Base-by-base conservation (phyloP, 306 rosid genomes). In the Fagus crenata region DNA sequence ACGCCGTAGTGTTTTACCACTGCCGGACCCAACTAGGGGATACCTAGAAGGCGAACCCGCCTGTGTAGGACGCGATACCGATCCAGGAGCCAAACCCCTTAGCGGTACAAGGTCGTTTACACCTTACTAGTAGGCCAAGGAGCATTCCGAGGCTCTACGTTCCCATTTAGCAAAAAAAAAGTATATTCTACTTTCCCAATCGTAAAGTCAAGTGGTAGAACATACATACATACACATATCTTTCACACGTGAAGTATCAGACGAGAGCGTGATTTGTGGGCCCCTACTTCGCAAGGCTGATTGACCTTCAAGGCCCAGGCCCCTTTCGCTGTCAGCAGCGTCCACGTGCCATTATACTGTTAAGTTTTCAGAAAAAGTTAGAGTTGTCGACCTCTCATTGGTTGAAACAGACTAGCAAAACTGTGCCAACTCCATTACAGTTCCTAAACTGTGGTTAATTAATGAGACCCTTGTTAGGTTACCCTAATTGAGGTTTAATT, bases 321-420 rank as follows among this genome's bases (percentile, higher is more conserved):
- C 54, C 8, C 55, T 53, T 67, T 53, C 67, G 15, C 49, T 12
- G 65, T 67, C 80, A 28, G 9, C 32, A 9, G n/a, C 14, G 28
- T 35, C 64, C 80, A 76, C 80, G 80, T 76, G 80, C 40, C 80
- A 67, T 22, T 33, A 63, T 15, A 8, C 15, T 4, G 6, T 18
- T 8, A 22, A 58, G 6, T 49, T 46, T 63, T 54, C 53, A 36
- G 2, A 65, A 6, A 46, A 46, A 43, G 39, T 12, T 15, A 7
- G 40, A 2, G 0, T 74, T 76, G 55, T 67, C 80, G 15, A 37
- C 14, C 17, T 4, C 3, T 35, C 36, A 64, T 64, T 64, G 22
- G 79, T 5, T 11, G 13, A 2, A 9, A 13, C 49, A 35, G 32
- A 11, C 53, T 2, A 4, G 3, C 51, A 17, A 32, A 75, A 33